Conservation (phyloP, 352 stramenopile species). For the Globisporangium radiosum region DNA sequence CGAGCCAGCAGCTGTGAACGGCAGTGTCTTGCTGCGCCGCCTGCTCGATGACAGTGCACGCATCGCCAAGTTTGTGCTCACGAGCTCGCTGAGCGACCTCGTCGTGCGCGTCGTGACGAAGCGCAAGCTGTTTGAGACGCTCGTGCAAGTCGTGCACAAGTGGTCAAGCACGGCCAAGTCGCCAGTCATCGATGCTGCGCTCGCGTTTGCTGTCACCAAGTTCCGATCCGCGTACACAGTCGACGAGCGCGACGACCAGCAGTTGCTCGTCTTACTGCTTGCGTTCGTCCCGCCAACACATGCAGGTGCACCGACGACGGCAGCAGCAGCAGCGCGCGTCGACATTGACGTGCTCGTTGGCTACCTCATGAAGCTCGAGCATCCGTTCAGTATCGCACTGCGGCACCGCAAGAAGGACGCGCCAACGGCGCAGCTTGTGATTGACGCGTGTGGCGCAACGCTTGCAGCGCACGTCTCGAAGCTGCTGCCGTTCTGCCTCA, state of each 20-base stretch:
- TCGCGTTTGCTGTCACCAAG: constrained; percentile 42
- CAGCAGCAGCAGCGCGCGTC: not conserved
- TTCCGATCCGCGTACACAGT: constrained; percentile 26
- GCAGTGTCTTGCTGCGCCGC: constrained; percentile 56
- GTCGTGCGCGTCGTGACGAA: constrained; percentile 46
- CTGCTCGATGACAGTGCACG: constrained; percentile 70
- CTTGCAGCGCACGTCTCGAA: constrained; percentile 29
- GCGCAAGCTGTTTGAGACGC: constrained; percentile 41
- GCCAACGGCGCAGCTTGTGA: constrained; percentile 21
- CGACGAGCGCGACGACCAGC: constrained; percentile 31
- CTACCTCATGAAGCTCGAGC: constrained; percentile 43
- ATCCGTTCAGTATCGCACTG: constrained; percentile 38
- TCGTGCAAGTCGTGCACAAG: constrained; percentile 46
- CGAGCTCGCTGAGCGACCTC: constrained; percentile 42
- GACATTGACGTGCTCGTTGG: constrained; percentile 29
- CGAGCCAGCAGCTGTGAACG: constrained; percentile 40
- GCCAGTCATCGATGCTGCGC: constrained; percentile 33
- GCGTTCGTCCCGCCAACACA: constrained; percentile 22
- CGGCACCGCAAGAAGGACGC: constrained; percentile 2
- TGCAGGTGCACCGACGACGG: not conserved
- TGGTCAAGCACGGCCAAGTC: constrained; percentile 19
- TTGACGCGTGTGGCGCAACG: constrained; percentile 31
- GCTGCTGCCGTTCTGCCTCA: constrained; percentile 51
- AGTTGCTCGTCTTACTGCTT: constrained; percentile 59
- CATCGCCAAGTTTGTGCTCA: constrained; percentile 56